Evolutionary conservation across 176 grass and related monocot genomes (phyloP), one percentile per base, ranked within the genome.

Genomic region (Chloris gayana): DNA sequence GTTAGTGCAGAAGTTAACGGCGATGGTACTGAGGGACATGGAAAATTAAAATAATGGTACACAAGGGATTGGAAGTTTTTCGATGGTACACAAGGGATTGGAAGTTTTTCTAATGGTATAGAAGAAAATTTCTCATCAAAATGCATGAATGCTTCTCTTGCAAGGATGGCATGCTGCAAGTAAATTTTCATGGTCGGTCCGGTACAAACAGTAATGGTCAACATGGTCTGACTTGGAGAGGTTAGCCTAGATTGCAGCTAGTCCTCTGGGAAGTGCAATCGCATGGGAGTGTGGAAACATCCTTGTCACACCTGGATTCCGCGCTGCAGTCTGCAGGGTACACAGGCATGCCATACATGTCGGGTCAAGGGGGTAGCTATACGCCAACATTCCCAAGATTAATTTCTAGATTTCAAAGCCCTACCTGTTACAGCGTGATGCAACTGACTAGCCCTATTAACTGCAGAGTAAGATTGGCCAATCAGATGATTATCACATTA

Each of bases 351-450:
- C 14, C 77, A 42, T 29, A 8, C 32, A 71, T 78, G 67, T 78
- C 65, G 51, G 30, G 46, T 75, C 81, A 74, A 66, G 62, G 62
- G 68, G 51, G 26, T 18, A 49, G 29, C 80, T 6, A 53, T 46
- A 53, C 22, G 21, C 83, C 67, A 53, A 61, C 83, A 14, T 79
- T 85, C 67, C 83, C 75, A 72, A 79, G 75, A 54, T 64, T 37
- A 35, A 45, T 32, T 51, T 64, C 70, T 85, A 30, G 83, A 49
- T 85, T 85, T 79, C 75, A 42, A 79, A 65, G 53, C 57, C 75
- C 56, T 53, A 58, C 11, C 3, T 14, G 29, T 3, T 44, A 22
- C 10, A 14, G 29, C 27, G 10, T 61, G 18, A 18, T 39, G n/a
- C n/a, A n/a, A 41, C 32, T 12, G 39, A 9, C 9, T 11, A 42